phyloP scores from a whole-genome alignment of 2,329 filamentous ascomycete genomes.

The Chrysoporthe cubensis region DNA sequence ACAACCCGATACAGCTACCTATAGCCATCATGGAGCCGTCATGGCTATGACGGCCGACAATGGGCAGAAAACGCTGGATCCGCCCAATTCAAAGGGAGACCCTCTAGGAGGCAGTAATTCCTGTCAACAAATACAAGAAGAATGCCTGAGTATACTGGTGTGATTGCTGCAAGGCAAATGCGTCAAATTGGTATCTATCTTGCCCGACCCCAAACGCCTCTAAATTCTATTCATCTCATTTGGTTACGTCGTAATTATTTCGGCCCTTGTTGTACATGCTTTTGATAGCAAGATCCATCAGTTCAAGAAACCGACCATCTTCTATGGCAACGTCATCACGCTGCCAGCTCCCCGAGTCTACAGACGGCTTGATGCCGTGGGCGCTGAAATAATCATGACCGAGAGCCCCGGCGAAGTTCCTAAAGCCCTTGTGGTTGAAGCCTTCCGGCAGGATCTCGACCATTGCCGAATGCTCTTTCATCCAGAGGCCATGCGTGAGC shows the following conservation, averaged over 20 bases:
- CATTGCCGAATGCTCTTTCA: constrained; percentile 40
- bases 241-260: constrained; percentile 3
- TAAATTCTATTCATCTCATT: not conserved
- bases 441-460: constrained; percentile 47
- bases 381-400: constrained; percentile 15
- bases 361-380: not conserved
- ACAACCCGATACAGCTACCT: too few species aligned
- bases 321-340: constrained; percentile 12
- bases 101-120: too few species aligned
- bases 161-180: not conserved
- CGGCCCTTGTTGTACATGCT: constrained; percentile 16
- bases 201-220: constrained; percentile 3
- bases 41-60: too few species aligned
- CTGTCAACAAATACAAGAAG: too few species aligned
- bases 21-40: too few species aligned
- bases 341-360: constrained; percentile 9
- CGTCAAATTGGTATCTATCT: constrained; percentile 13
- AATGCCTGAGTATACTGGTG: too few species aligned
- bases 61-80: too few species aligned
- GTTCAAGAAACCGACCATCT: not conserved
- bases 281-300: constrained; percentile 16
- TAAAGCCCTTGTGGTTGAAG: constrained; percentile 43
- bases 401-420: constrained; percentile 42
- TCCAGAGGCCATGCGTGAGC: constrained; percentile 47
- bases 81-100: too few species aligned